Conservation (phyloP, 192 early-diverging fungal species). For the Piromyces finnis region DNA sequence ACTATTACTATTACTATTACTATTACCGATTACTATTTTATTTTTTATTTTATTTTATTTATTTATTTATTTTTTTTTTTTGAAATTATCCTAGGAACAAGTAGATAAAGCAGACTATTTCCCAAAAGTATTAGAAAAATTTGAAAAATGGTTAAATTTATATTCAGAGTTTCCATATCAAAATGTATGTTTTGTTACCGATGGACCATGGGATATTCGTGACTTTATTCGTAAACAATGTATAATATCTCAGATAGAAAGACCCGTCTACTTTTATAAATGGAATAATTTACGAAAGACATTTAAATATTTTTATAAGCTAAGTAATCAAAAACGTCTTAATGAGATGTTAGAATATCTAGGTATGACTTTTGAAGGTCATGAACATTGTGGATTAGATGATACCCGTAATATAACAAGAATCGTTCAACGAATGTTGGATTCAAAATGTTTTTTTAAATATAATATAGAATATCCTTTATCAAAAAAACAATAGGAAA, state of each 20-base stretch:
- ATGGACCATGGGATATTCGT: slow-evolving; percentile 65
- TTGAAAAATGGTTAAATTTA: slow-evolving; percentile 22
- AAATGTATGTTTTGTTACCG: slow-evolving; percentile 6
- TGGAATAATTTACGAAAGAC: slow-evolving; percentile 47
- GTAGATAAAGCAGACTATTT: slow-evolving; percentile 28
- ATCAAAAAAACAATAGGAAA: neutral
- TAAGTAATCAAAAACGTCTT: neutral
- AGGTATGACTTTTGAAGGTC: slow-evolving; percentile 46
- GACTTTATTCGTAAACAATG: slow-evolving; percentile 73
- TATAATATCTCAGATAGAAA: slow-evolving; percentile 16
- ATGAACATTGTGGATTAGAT: slow-evolving; percentile 63
- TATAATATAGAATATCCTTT: neutral
- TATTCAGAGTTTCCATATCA: slow-evolving; percentile 10
- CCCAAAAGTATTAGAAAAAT: slow-evolving; percentile 20
- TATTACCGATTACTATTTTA: too few species aligned
- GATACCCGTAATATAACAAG: slow-evolving; percentile 60
- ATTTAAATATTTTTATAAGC: slow-evolving; percentile 8
- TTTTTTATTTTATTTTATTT: neutral
- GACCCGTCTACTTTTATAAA: slow-evolving; percentile 37
- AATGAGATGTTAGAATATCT: slow-evolving; percentile 40
- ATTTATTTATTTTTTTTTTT: neutral
- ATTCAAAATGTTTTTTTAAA: neutral
- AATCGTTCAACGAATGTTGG: slow-evolving; percentile 41
- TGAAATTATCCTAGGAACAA: slow-evolving; percentile 1
- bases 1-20: too few species aligned